These are phyloP conservation scores for Malassezia sympodialis DNA, from an alignment of 1,284 basidiomycete species.

Conservation along the genomic window DNA sequence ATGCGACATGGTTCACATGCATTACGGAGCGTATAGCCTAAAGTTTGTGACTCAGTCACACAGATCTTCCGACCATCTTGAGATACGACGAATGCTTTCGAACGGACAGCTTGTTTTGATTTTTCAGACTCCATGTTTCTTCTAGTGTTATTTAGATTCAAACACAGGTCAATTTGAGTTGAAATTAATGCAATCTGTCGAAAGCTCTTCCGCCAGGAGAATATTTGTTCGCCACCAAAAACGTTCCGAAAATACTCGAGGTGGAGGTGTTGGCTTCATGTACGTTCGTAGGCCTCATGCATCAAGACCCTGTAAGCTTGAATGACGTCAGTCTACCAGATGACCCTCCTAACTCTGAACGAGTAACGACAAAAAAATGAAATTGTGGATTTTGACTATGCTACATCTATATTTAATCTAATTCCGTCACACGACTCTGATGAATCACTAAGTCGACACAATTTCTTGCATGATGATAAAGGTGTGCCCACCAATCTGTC, in stretches of 20 bases:
- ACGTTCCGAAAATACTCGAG: neutral
- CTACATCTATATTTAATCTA: neutral
- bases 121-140: neutral
- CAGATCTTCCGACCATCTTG: neutral
- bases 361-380: neutral
- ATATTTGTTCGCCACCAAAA: neutral
- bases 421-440: neutral
- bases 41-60: neutral
- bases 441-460: constrained; percentile 2
- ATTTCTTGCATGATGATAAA: neutral
- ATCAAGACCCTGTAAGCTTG: neutral
- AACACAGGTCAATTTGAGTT: too few relatives aligned
- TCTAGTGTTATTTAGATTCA: too few relatives aligned
- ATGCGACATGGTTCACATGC: constrained; percentile 8
- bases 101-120: neutral
- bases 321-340: neutral
- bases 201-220: neutral
- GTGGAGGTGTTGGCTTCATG: neutral
- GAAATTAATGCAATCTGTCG: neutral
- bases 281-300: neutral
- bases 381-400: neutral
- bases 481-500: neutral
- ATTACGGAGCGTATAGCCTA: neutral
- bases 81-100: neutral
- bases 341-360: neutral